These are phyloP conservation scores for Rosa persica DNA, from an alignment of 306 rosid genomes.

Conservation along the genomic window DNA sequence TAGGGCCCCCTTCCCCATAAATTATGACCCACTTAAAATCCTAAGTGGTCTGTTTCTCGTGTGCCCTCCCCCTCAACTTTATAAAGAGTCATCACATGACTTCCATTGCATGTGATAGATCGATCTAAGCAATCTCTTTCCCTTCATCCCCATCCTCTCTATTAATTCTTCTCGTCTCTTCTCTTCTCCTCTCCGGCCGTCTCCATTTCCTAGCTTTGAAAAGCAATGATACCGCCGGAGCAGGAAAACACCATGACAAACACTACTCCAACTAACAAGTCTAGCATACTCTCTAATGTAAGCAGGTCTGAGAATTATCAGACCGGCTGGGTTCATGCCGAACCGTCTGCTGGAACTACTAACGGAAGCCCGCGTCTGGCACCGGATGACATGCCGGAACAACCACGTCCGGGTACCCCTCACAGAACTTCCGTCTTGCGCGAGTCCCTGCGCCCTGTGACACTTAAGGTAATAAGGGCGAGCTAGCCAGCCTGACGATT, in stretches of 20 bases:
- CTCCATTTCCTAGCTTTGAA: background rate
- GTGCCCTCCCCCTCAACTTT: slow-evolving; percentile 6
- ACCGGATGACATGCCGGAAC: slow-evolving; percentile 28
- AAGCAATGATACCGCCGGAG: slow-evolving; percentile 73
- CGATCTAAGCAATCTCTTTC: background rate
- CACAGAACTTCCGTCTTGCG: slow-evolving; percentile 45
- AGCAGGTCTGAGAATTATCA: slow-evolving; percentile 37
- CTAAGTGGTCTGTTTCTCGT: slow-evolving; percentile 10
- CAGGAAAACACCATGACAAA: slow-evolving; percentile 49
- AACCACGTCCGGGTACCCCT: background rate
- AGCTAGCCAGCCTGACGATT: background rate
- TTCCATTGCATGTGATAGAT: slow-evolving; percentile 11
- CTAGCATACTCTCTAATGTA: slow-evolving; percentile 19
- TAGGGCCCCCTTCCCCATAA: background rate
- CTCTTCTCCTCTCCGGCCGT: background rate
- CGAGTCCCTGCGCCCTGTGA: slow-evolving; percentile 59
- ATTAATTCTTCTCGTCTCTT: background rate
- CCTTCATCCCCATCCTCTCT: background rate
- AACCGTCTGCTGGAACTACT: slow-evolving; percentile 23
- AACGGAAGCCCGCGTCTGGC: slow-evolving; percentile 31
- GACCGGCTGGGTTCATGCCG: slow-evolving; percentile 43
- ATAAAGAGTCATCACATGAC: slow-evolving; percentile 15
- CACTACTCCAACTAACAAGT: slow-evolving; percentile 32
- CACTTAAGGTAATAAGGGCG: slow-evolving; percentile 46
- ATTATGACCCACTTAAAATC: slow-evolving; percentile 9